Percentiles rank a stretch among this genome's conserved stretches.
These are phyloP conservation scores for Amoebophrya sp. DNA, from an alignment of 169 alveolate genomes.

Conservation along the genomic window DNA sequence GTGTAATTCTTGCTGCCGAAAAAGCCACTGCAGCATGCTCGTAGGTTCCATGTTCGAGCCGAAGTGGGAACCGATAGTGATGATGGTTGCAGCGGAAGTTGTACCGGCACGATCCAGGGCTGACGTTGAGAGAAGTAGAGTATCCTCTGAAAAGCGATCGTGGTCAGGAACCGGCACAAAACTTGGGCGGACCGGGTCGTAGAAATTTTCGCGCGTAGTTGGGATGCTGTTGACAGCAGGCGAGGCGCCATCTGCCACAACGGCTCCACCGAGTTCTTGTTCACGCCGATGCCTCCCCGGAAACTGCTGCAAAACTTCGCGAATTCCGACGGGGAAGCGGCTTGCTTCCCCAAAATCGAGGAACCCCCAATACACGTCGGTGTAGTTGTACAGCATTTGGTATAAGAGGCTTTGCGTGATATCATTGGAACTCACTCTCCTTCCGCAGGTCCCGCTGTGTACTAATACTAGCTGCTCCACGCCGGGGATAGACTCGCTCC, in stretches of 20 bases:
- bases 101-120: too few species aligned
- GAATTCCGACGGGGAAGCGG: neutral
- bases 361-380: neutral
- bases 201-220: too few species aligned
- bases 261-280: neutral
- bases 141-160: too few species aligned
- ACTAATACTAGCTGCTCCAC: neutral
- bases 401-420: neutral
- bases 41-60: neutral
- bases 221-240: too few species aligned
- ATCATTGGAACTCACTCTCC: neutral
- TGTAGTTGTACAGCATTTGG: neutral
- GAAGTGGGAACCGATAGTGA: neutral
- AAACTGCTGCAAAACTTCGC: neutral
- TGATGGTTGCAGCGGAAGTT: too few species aligned
- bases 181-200: too few species aligned
- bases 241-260: too few species aligned
- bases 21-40: neutral
- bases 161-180: too few species aligned
- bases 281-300: neutral
- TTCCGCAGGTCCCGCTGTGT: neutral
- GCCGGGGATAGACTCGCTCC: neutral
- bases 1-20: too few species aligned
- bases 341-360: neutral
- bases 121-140: too few species aligned